A percentile compares a stretch with the other conserved stretches of the same genome.
These are phyloP conservation scores for Ceratocystis smalleyi DNA, from an alignment of 2,329 filamentous ascomycete genomes.

Conservation along the genomic window DNA sequence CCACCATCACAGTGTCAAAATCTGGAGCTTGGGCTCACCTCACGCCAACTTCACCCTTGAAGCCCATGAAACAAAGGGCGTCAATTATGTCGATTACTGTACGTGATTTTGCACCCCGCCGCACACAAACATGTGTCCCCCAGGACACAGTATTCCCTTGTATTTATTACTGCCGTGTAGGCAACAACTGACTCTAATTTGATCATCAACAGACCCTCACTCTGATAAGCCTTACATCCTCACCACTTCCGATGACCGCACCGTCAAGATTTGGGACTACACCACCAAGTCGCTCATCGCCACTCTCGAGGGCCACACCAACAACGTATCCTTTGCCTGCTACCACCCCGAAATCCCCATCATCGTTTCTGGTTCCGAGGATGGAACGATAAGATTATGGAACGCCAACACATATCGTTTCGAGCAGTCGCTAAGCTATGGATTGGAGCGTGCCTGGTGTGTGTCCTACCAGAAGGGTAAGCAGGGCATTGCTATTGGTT, in stretches of 20 bases:
- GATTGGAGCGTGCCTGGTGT: constrained; percentile 92
- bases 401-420: constrained; percentile 94
- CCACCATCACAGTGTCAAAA: constrained; percentile 58
- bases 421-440: constrained; percentile 92
- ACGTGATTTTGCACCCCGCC: background rate
- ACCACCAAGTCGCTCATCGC: constrained; percentile 95
- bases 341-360: constrained; percentile 95
- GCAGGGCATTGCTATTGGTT: constrained; percentile 88
- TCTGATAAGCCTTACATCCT: constrained; percentile 74
- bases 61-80: constrained; percentile 90
- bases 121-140: background rate
- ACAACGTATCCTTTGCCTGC: constrained; percentile 94
- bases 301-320: constrained; percentile 89
- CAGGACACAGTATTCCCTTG: background rate
- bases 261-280: constrained; percentile 98
- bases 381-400: constrained; percentile 96
- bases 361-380: constrained; percentile 94
- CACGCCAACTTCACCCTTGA: constrained; percentile 93
- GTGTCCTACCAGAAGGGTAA: constrained; percentile 88
- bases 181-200: background rate
- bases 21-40: constrained; percentile 89
- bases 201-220: constrained; percentile 34
- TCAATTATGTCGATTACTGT: constrained; percentile 89
- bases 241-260: constrained; percentile 90
- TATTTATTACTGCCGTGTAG: background rate